phyloP scores from a whole-genome alignment of 2,329 filamentous ascomycete species.

The Botrytis sinoallii region DNA sequence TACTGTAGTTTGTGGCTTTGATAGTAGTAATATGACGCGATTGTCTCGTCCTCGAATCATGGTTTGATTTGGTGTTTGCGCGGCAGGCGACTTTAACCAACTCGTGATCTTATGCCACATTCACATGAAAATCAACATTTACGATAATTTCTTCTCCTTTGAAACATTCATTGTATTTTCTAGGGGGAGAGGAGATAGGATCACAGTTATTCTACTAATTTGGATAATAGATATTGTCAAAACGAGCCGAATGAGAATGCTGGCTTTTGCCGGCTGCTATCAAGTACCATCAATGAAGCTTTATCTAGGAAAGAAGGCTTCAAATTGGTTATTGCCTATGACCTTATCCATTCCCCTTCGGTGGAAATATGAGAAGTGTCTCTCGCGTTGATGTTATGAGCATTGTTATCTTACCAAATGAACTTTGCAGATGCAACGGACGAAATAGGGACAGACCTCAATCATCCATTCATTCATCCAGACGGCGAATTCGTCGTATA shows the following conservation, averaged over 20 bases:
- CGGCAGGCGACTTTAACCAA: conserved; percentile 11
- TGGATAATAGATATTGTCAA: not conserved
- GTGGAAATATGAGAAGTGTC: not conserved
- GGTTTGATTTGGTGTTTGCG: not conserved
- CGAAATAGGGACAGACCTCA: not conserved
- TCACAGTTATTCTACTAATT: not conserved
- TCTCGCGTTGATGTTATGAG: not conserved
- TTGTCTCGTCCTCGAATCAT: conserved; percentile 2
- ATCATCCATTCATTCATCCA: not conserved
- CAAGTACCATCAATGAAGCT: not conserved
- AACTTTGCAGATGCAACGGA: not conserved
- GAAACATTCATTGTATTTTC: not conserved
- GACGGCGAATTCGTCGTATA: not conserved
- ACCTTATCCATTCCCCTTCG: not conserved
- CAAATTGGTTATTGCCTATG: not conserved
- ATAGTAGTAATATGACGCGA: not conserved
- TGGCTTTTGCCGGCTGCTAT: not conserved
- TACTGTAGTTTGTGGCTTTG: not conserved
- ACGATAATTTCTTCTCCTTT: not conserved
- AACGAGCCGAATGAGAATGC: not conserved
- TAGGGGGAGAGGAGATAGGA: not conserved
- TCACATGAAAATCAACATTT: not conserved
- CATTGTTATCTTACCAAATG: not conserved
- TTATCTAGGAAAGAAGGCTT: not conserved
- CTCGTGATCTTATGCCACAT: conserved; percentile 4